Conservation (phyloP, 106 monocot genomes). For the Narthecium ossifragum region DNA sequence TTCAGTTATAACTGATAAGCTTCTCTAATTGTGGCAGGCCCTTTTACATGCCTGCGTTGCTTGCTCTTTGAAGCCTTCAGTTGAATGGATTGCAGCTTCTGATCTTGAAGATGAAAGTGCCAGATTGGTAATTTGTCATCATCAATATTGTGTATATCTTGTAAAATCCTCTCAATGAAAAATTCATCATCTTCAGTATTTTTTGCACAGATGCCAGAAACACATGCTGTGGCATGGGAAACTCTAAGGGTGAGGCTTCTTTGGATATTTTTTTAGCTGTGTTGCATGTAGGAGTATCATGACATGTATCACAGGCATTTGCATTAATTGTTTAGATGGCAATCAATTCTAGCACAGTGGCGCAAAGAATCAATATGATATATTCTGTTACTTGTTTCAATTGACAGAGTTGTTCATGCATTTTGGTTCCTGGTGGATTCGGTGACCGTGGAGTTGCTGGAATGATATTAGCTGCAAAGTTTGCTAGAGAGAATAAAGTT, state of each 20-base stretch:
- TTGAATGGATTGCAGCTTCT: conserved; percentile 83
- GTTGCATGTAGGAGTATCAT: background rate
- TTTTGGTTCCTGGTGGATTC: conserved; percentile 79
- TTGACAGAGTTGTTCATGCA: conserved; percentile 57
- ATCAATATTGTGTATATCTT: background rate
- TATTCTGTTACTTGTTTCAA: too few species aligned
- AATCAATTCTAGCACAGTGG: too few species aligned
- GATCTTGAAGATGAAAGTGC: conserved; percentile 79
- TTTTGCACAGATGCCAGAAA: conserved; percentile 53
- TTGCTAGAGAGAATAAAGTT: conserved; percentile 70
- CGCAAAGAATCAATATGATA: background rate
- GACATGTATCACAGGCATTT: background rate
- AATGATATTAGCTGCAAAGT: conserved; percentile 86
- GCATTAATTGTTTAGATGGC: too few species aligned
- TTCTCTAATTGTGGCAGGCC: conserved; percentile 63
- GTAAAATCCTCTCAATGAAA: background rate
- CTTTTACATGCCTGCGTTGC: conserved; percentile 78
- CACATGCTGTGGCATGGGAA: conserved; percentile 62
- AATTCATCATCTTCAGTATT: too few species aligned
- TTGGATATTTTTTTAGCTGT: background rate
- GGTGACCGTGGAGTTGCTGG: conserved; percentile 77
- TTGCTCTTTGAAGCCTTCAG: conserved; percentile 51
- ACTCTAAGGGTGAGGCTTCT: conserved; percentile 47
- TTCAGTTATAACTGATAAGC: too few species aligned
- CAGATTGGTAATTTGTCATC: conserved; percentile 24